Evolutionary conservation across 2,329 filamentous ascomycete species (phyloP).

Genomic region (Pseudocercospora vitis): DNA sequence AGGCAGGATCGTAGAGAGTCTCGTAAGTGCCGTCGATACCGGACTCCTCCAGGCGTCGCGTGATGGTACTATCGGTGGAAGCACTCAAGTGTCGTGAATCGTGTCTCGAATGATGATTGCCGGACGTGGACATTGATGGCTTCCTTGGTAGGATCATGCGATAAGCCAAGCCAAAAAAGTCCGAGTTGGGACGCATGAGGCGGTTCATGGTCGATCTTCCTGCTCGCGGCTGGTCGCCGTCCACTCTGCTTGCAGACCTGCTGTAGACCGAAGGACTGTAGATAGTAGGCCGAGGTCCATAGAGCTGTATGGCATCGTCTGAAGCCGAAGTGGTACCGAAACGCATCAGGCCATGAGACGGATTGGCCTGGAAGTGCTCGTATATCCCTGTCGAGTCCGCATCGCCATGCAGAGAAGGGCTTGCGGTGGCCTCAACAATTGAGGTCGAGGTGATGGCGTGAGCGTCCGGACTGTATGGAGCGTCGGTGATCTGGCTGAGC

Average conservation of each 20-base stretch:
- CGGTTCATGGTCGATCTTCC: background rate
- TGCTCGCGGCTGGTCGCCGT: conserved; percentile 3
- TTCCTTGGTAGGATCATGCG: conserved; percentile 16
- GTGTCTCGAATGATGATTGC: conserved; percentile 1
- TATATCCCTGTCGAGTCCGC: background rate
- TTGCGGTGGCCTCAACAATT: background rate
- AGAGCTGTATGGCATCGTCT: background rate
- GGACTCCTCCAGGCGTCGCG: conserved; percentile 14
- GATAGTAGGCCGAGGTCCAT: conserved; percentile 1
- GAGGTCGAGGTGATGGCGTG: conserved; percentile 10
- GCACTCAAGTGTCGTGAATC: conserved; percentile 6
- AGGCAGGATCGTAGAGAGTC: background rate
- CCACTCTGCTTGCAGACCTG: conserved; percentile 13
- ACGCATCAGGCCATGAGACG: background rate
- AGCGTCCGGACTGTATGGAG: conserved; percentile 13
- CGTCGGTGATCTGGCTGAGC: conserved; percentile 13
- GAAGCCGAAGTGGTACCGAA: conserved; percentile 9
- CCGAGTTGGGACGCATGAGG: conserved; percentile 5
- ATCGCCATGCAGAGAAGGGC: background rate
- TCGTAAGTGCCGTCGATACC: conserved; percentile 5
- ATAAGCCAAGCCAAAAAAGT: conserved; percentile 13
- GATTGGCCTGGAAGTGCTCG: background rate
- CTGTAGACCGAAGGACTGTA: conserved; percentile 16
- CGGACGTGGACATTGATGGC: background rate
- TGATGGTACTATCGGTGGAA: conserved; percentile 15